phyloP scores from a whole-genome alignment of 306 rosid genomes.

The Trifolium repens region DNA sequence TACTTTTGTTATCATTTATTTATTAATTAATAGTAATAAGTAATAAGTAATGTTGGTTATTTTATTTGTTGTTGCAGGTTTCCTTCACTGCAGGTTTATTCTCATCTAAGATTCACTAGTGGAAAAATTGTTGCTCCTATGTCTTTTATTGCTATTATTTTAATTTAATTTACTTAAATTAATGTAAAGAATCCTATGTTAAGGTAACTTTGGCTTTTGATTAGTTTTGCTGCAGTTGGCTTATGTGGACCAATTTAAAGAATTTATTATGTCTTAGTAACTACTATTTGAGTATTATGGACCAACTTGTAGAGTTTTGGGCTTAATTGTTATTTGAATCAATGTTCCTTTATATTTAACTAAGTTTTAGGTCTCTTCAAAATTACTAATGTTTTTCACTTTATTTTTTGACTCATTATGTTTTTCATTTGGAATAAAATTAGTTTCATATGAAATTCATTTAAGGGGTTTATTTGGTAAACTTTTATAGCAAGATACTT shows the following conservation, averaged over 20 bases:
- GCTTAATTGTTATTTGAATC: conserved; percentile 37
- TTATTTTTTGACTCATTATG: background rate
- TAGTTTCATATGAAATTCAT: background rate
- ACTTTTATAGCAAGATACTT: background rate
- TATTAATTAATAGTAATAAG: background rate
- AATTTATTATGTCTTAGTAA: conserved; percentile 13
- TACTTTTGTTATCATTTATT: background rate
- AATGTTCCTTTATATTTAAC: conserved; percentile 19
- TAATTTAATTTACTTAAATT: conserved; percentile 31
- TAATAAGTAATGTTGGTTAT: background rate
- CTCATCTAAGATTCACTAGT: conserved; percentile 54
- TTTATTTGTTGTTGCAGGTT: conserved; percentile 68
- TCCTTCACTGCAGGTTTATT: conserved; percentile 71
- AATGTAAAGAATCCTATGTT: conserved; percentile 40
- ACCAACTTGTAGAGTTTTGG: background rate
- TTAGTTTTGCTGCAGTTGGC: background rate
- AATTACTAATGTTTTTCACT: background rate
- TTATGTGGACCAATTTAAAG: conserved; percentile 37
- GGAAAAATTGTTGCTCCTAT: conserved; percentile 11
- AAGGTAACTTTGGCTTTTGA: conserved; percentile 43
- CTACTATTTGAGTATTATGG: conserved; percentile 26
- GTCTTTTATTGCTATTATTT: conserved; percentile 10
- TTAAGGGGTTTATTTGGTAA: background rate
- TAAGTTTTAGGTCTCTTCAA: conserved; percentile 23
- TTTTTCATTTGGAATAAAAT: background rate